These are phyloP conservation scores for Penicillium silybi DNA, from an alignment of 495 filamentous ascomycete genomes.

Conservation along the genomic window DNA sequence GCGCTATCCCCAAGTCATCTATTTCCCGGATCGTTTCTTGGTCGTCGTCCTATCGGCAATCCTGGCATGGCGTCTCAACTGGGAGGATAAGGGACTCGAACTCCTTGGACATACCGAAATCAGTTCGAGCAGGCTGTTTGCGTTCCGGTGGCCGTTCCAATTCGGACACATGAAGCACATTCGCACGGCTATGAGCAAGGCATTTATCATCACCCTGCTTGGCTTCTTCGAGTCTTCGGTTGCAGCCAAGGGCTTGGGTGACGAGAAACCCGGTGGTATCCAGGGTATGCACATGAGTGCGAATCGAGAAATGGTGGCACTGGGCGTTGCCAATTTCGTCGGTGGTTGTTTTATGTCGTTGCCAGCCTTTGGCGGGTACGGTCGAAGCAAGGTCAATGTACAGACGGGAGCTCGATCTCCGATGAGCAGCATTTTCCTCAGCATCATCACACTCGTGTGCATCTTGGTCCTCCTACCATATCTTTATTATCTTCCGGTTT, in stretches of 20 bases:
- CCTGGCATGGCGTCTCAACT: slow-evolving; percentile 70
- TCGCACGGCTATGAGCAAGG: slow-evolving; percentile 82
- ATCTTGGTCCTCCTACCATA: slow-evolving; percentile 81
- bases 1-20: slow-evolving; percentile 75
- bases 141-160: slow-evolving; percentile 82
- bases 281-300: slow-evolving; percentile 77
- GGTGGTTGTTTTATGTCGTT: slow-evolving; percentile 90
- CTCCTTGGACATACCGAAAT: slow-evolving; percentile 79
- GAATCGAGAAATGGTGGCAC: slow-evolving; percentile 90
- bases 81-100: slow-evolving; percentile 76
- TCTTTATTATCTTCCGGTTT: slow-evolving; percentile 89
- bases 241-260: slow-evolving; percentile 86
- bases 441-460: slow-evolving; percentile 73
- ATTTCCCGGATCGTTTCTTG: slow-evolving; percentile 87
- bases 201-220: slow-evolving; percentile 89
- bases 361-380: slow-evolving; percentile 95
- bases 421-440: slow-evolving; percentile 83
- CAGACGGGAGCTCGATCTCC: slow-evolving; percentile 89
- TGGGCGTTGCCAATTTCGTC: slow-evolving; percentile 84
- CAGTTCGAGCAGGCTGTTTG: slow-evolving; percentile 55
- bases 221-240: slow-evolving; percentile 99
- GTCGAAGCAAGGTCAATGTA: slow-evolving; percentile 90
- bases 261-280: slow-evolving; percentile 54
- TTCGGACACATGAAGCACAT: slow-evolving; percentile 71
- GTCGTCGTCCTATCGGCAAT: slow-evolving; percentile 86